phyloP scores from a whole-genome alignment of 176 grass and related monocot species.

The Saccharum officinarum region DNA sequence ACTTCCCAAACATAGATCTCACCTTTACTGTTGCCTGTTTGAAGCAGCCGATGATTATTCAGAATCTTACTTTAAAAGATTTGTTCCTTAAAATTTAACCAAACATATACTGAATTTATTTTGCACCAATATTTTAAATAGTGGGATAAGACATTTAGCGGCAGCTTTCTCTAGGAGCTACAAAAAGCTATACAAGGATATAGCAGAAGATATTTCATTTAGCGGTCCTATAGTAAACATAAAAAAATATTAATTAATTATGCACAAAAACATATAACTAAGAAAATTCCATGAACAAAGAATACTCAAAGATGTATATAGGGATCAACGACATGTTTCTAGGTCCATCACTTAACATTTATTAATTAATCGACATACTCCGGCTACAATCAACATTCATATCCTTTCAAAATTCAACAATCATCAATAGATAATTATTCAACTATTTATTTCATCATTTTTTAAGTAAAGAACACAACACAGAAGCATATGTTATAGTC shows the following conservation, averaged over 20 bases:
- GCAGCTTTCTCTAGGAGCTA: too few species aligned
- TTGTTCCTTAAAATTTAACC: background rate
- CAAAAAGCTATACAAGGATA: too few species aligned
- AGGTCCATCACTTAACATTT: background rate
- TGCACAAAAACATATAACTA: too few species aligned
- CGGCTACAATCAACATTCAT: background rate
- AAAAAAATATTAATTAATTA: too few species aligned
- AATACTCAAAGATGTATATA: too few species aligned
- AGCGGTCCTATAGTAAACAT: too few species aligned
- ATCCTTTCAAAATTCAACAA: background rate
- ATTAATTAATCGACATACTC: background rate
- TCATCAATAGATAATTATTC: background rate
- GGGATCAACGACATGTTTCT: background rate
- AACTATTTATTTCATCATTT: background rate
- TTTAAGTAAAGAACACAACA: background rate
- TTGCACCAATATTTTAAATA: background rate
- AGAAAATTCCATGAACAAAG: too few species aligned
- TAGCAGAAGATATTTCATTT: too few species aligned
- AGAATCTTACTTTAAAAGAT: background rate
- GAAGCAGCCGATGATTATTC: conserved; percentile 1
- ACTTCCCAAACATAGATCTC: conserved; percentile 84
- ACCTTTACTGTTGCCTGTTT: conserved; percentile 74
- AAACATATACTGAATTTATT: background rate
- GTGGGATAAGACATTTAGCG: too few species aligned
- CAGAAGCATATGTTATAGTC: background rate